Evolutionary conservation across 179 eudicot species (phyloP).

Genomic region (Nepenthes alata): DNA sequence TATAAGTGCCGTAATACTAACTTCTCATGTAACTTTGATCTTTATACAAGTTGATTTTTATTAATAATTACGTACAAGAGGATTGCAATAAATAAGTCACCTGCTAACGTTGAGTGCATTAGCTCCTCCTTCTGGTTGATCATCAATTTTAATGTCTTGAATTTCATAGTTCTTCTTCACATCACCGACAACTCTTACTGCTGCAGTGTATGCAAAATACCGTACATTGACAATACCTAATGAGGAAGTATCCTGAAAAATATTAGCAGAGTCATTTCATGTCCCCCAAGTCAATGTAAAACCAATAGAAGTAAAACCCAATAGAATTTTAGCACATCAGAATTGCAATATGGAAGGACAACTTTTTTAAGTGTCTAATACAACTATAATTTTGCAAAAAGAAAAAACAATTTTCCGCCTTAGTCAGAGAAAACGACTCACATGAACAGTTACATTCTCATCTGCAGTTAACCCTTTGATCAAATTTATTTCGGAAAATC

Average conservation of each 20-base stretch:
- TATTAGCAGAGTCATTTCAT: slow-evolving; percentile 6
- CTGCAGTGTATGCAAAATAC: slow-evolving; percentile 76
- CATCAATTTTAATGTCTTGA: slow-evolving; percentile 63
- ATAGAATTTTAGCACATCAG: neutral
- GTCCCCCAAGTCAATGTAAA: slow-evolving; percentile 2
- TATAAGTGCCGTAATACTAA: too few relatives aligned
- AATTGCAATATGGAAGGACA: neutral
- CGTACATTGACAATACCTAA: slow-evolving; percentile 60
- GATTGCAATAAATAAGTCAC: slow-evolving; percentile 13
- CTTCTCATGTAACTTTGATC: too few relatives aligned
- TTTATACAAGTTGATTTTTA: too few relatives aligned
- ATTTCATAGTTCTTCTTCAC: slow-evolving; percentile 30
- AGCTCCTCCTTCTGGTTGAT: slow-evolving; percentile 94
- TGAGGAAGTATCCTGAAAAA: slow-evolving; percentile 66
- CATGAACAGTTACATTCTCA: slow-evolving; percentile 89
- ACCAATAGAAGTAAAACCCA: neutral
- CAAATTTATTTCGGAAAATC: slow-evolving; percentile 46
- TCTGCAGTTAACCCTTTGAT: slow-evolving; percentile 93
- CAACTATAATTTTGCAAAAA: neutral
- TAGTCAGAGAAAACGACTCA: slow-evolving; percentile 19
- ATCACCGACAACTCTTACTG: slow-evolving; percentile 62
- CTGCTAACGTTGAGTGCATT: slow-evolving; percentile 89
- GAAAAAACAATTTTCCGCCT: neutral
- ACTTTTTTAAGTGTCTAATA: too few relatives aligned
- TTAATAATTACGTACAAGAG: too few relatives aligned